phyloP scores from a whole-genome alignment of 768 basidiomycete genomes.

The Scleroderma bovista region DNA sequence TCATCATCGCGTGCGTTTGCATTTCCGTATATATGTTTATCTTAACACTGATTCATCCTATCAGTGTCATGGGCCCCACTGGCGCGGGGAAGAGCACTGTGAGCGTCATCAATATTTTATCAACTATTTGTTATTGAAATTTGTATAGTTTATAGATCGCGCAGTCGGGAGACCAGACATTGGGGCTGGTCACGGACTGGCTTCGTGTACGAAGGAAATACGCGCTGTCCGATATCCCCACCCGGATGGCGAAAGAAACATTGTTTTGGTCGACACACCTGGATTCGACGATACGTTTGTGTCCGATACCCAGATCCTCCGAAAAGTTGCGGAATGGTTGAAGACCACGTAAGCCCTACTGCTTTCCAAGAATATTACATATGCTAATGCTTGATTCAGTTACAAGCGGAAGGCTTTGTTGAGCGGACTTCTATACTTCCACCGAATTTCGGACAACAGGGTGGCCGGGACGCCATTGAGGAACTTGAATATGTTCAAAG shows the following conservation, averaged over 20 bases:
- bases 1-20: slow-evolving; percentile 5
- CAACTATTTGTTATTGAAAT: not conserved
- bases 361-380: not conserved
- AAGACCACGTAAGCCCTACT: slow-evolving; percentile 15
- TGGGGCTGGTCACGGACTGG: slow-evolving; percentile 7
- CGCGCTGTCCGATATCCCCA: slow-evolving; percentile 9
- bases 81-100: slow-evolving; percentile 29
- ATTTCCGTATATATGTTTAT: not conserved
- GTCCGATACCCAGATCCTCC: slow-evolving; percentile 22
- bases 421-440: slow-evolving; percentile 29
- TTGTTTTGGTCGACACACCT: slow-evolving; percentile 14
- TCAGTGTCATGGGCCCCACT: slow-evolving; percentile 26
- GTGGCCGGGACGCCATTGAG: slow-evolving; percentile 25
- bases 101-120: not conserved
- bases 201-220: slow-evolving; percentile 18
- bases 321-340: slow-evolving; percentile 22
- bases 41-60: not conserved
- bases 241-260: slow-evolving; percentile 15
- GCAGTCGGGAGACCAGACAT: not conserved
- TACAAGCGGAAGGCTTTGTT: slow-evolving; percentile 22
- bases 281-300: slow-evolving; percentile 21
- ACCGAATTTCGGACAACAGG: slow-evolving; percentile 8
- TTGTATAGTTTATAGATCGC: not conserved
- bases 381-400: slow-evolving; percentile 7
- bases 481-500: slow-evolving; percentile 28